Evolutionary conservation across 441 rosid genomes (phyloP).

Genomic region (Raphanus hybrid): DNA sequence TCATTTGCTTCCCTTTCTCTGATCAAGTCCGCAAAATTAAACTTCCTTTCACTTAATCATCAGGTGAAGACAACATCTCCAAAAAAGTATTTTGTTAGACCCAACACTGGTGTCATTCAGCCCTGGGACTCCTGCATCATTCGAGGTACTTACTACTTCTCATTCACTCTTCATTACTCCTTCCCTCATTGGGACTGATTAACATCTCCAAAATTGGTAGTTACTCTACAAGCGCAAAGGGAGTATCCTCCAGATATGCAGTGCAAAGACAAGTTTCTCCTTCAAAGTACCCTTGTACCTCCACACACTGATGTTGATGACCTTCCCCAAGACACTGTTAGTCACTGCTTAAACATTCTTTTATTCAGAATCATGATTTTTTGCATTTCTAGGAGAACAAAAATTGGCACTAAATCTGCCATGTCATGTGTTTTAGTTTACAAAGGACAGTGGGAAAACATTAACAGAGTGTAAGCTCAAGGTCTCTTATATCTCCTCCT

Average conservation of each 20-base stretch:
- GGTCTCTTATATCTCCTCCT: conserved; percentile 66
- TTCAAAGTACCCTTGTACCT: conserved; percentile 84
- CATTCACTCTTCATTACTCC: conserved; percentile 19
- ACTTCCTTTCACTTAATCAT: too few species aligned
- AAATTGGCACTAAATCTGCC: neutral
- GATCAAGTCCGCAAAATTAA: neutral
- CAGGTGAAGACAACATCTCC: conserved; percentile 99
- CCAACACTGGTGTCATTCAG: conserved; percentile 90
- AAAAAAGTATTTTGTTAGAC: conserved; percentile 98
- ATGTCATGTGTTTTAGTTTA: conserved; percentile 56
- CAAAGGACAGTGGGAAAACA: conserved; percentile 71
- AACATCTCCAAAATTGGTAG: conserved; percentile 45
- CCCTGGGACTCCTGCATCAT: conserved; percentile 91
- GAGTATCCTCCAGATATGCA: conserved; percentile 90
- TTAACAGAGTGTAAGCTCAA: conserved; percentile 90
- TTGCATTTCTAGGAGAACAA: conserved; percentile 10
- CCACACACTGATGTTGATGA: conserved; percentile 86
- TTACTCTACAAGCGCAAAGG: conserved; percentile 90
- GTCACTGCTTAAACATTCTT: conserved; percentile 15
- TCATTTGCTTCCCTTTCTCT: neutral
- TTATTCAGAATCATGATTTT: neutral
- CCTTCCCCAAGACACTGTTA: conserved; percentile 84
- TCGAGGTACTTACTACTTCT: conserved; percentile 62
- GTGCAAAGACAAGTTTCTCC: conserved; percentile 96
- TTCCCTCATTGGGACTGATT: neutral